A percentile compares a stretch with the other conserved stretches of the same genome.
Evolutionary conservation across 2,329 filamentous ascomycete genomes (phyloP).

Genomic region (Drechslerella dactyloides): DNA sequence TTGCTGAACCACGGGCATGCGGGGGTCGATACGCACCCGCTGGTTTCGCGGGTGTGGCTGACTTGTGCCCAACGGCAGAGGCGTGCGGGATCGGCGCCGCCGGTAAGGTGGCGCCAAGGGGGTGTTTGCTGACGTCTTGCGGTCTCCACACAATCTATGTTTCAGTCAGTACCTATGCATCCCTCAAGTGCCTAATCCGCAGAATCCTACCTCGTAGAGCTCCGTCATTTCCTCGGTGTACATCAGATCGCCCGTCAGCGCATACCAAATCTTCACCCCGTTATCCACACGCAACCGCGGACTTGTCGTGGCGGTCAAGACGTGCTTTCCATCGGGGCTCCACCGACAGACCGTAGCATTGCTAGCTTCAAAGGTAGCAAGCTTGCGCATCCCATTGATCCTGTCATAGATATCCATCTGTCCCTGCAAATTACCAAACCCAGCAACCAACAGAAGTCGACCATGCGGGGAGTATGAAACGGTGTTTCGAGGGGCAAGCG

Average conservation of each 20-base stretch:
- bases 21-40: constrained; percentile 96
- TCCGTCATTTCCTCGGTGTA: constrained; percentile 96
- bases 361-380: constrained; percentile 91
- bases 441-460: constrained; percentile 89
- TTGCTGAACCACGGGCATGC: constrained; percentile 84
- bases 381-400: constrained; percentile 89
- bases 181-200: not conserved
- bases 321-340: constrained; percentile 94
- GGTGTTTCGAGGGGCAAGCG: constrained; percentile 87
- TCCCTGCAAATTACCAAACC: constrained; percentile 95
- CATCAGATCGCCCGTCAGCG: constrained; percentile 80
- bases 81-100: constrained; percentile 78
- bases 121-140: constrained; percentile 67
- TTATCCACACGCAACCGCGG: constrained; percentile 96
- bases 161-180: constrained; percentile 11
- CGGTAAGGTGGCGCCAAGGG: constrained; percentile 73
- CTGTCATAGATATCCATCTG: constrained; percentile 98
- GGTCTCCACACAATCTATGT: constrained; percentile 76
- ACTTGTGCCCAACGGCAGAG: constrained; percentile 81
- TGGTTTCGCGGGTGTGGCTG: constrained; percentile 89
- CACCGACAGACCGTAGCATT: constrained; percentile 97
- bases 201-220: constrained; percentile 72
- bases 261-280: constrained; percentile 90
- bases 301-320: constrained; percentile 96
- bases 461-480: constrained; percentile 93